These are phyloP conservation scores for Oxytropis ochrocephala DNA, from an alignment of 306 rosid species.

Conservation along the genomic window DNA sequence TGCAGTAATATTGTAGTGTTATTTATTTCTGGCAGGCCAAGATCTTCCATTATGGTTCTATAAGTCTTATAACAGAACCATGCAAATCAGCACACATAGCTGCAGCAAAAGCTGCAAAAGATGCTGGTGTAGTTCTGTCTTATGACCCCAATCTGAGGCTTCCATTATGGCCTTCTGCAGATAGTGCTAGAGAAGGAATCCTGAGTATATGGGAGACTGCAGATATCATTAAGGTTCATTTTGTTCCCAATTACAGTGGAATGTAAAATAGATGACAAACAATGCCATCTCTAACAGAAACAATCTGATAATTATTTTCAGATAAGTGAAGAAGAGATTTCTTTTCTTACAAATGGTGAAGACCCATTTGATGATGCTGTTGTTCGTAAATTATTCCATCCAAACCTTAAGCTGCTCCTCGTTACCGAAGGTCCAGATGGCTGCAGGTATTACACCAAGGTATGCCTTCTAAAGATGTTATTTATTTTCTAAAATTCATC, in stretches of 20 bases:
- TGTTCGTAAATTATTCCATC: slow-evolving; percentile 76
- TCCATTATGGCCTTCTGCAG: slow-evolving; percentile 91
- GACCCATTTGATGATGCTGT: slow-evolving; percentile 78
- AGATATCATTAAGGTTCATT: slow-evolving; percentile 95
- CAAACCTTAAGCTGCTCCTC: slow-evolving; percentile 77
- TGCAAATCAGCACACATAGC: slow-evolving; percentile 96
- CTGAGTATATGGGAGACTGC: slow-evolving; percentile 86
- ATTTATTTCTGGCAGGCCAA: slow-evolving; percentile 63
- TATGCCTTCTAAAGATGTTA: slow-evolving; percentile 23
- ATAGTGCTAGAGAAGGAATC: slow-evolving; percentile 91
- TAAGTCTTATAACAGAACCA: slow-evolving; percentile 94
- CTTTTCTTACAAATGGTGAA: slow-evolving; percentile 79
- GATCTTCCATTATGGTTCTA: slow-evolving; percentile 85
- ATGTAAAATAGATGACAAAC: background rate
- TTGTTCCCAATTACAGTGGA: no score
- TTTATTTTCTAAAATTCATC: background rate
- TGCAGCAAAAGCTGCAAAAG: slow-evolving; percentile 86
- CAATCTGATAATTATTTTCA: slow-evolving; percentile 32
- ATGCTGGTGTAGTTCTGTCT: slow-evolving; percentile 74
- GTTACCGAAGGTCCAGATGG: slow-evolving; percentile 97
- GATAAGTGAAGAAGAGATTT: slow-evolving; percentile 87
- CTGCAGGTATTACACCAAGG: slow-evolving; percentile 93
- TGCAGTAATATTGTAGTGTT: slow-evolving; percentile 11
- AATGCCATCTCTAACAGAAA: slow-evolving; percentile 6
- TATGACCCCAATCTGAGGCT: slow-evolving; percentile 97